These are phyloP conservation scores for Collybiopsis confluens DNA, from an alignment of 768 basidiomycete genomes.

Conservation along the genomic window DNA sequence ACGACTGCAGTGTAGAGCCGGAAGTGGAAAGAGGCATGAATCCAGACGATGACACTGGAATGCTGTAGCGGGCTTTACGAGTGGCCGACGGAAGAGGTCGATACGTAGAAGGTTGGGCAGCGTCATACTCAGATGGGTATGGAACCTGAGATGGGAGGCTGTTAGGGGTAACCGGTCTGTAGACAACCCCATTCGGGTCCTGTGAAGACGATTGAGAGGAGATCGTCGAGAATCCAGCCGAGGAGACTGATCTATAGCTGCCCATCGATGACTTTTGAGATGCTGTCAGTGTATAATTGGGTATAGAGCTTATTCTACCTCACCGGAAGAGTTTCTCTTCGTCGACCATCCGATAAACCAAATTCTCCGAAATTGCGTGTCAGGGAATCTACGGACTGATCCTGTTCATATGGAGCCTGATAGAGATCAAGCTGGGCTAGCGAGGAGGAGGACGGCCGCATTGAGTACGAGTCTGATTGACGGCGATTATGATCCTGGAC, in stretches of 20 bases:
- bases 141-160: conserved; percentile 30
- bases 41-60: conserved; percentile 64
- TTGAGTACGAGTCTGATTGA: conserved; percentile 49
- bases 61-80: conserved; percentile 61
- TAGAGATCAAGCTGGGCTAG: conserved; percentile 65
- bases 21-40: conserved; percentile 52
- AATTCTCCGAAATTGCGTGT: conserved; percentile 66
- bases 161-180: conserved; percentile 31
- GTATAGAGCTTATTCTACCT: conserved; percentile 19
- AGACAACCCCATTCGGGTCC: conserved; percentile 30
- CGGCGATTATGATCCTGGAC: conserved; percentile 33
- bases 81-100: conserved; percentile 31
- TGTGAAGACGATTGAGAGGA: conserved; percentile 22
- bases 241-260: conserved; percentile 31
- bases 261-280: conserved; percentile 30
- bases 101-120: conserved; percentile 28
- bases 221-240: conserved; percentile 30
- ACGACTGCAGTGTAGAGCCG: conserved; percentile 21
- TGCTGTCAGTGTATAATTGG: not conserved
- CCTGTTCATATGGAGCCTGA: conserved; percentile 67
- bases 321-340: conserved; percentile 60
- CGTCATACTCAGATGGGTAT: conserved; percentile 35
- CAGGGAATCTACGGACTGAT: conserved; percentile 46
- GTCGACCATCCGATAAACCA: conserved; percentile 43
- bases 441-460: conserved; percentile 62